phyloP scores from a whole-genome alignment of 345 rosid species.

The Pugionium dolabratum region DNA sequence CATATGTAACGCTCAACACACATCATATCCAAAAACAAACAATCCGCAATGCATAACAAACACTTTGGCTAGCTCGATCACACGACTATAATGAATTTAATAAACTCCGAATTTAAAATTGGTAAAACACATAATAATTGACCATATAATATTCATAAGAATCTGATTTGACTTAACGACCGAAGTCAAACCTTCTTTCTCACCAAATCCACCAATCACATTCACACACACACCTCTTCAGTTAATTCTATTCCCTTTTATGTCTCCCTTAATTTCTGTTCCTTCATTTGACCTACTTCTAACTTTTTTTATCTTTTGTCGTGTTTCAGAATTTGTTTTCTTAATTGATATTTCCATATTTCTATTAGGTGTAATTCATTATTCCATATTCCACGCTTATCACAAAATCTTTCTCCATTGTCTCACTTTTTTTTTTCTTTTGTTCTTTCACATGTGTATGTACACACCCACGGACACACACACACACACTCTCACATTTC shows the following conservation, averaged over 20 bases:
- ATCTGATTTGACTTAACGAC: constrained; percentile 39
- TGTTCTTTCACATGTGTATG: constrained; percentile 33
- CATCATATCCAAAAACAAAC: too few relatives aligned
- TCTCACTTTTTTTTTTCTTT: constrained; percentile 12
- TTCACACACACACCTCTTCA: constrained; percentile 6
- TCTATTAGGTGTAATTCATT: constrained; percentile 8
- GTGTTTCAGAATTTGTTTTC: neutral
- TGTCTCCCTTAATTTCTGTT: constrained; percentile 20
- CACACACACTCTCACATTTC: constrained; percentile 32
- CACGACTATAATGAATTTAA: constrained; percentile 13
- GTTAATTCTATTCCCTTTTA: neutral
- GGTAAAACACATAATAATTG: constrained; percentile 16
- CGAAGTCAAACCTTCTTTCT: constrained; percentile 24
- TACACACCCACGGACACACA: neutral
- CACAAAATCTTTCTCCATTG: constrained; percentile 29
- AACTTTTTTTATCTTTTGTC: constrained; percentile 26
- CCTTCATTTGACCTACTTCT: constrained; percentile 29
- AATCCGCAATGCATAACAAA: neutral
- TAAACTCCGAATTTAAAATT: constrained; percentile 13
- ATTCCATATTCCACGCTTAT: constrained; percentile 27
- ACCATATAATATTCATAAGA: constrained; percentile 20
- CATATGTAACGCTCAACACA: constrained; percentile 25
- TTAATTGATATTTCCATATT: neutral
- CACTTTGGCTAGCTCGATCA: constrained; percentile 18
- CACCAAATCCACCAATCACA: constrained; percentile 32